Percentiles rank a stretch among this genome's conserved stretches.
phyloP scores from a whole-genome alignment of 164 flowering plant genomes.

The Stephania japonica region DNA sequence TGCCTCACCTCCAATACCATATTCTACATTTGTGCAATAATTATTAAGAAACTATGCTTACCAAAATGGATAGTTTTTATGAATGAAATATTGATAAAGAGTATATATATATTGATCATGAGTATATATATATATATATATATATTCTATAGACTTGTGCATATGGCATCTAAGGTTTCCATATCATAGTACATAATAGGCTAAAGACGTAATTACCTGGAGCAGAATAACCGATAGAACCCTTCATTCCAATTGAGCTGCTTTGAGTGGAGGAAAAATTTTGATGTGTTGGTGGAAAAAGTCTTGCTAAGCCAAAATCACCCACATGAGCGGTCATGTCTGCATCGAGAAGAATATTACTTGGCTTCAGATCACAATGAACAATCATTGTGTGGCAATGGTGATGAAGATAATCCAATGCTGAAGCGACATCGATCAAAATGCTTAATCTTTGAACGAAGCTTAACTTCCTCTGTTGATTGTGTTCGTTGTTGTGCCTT shows the following conservation, averaged over 20 bases:
- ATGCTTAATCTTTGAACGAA: background rate
- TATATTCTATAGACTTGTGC: too few species aligned
- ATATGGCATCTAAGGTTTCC: background rate
- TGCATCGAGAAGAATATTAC: slow-evolving; percentile 16
- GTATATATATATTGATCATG: too few species aligned
- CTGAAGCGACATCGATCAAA: too few species aligned
- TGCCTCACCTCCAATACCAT: slow-evolving; percentile 17
- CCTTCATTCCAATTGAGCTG: slow-evolving; percentile 3
- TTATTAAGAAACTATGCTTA: too few species aligned
- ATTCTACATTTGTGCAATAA: slow-evolving; percentile 1
- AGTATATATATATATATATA: too few species aligned
- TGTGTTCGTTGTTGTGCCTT: background rate
- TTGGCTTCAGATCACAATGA: slow-evolving; percentile 19
- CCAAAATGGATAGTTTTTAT: too few species aligned
- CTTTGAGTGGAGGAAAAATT: background rate
- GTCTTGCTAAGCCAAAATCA: slow-evolving; percentile 15
- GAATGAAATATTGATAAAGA: too few species aligned
- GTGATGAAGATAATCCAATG: background rate
- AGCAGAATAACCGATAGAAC: slow-evolving; percentile 17
- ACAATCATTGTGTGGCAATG: background rate
- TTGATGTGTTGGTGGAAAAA: background rate
- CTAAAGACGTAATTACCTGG: slow-evolving; percentile 11
- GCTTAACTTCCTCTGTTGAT: slow-evolving; percentile 1
- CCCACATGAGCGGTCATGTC: slow-evolving; percentile 15
- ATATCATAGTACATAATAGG: background rate